Conservation (phyloP, 2,329 filamentous ascomycete species). For the Aspergillus felis region DNA sequence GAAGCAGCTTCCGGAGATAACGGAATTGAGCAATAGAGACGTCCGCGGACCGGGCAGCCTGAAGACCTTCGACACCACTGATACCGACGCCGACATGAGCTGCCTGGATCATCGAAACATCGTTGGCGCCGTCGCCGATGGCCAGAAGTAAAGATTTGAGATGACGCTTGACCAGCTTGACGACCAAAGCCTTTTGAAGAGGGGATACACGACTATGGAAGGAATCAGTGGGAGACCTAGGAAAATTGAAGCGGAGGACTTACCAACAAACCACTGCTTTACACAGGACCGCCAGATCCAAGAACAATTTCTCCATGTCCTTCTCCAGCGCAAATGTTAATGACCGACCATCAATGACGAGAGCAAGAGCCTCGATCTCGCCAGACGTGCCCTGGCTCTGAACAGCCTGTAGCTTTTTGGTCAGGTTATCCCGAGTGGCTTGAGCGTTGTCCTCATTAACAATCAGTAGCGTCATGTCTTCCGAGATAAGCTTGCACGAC, state of each 20-base stretch:
- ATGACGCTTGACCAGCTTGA: slow-evolving; percentile 96
- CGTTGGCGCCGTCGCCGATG: slow-evolving; percentile 96
- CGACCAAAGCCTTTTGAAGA: slow-evolving; percentile 92
- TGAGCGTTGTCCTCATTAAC: slow-evolving; percentile 82
- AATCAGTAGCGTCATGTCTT: slow-evolving; percentile 97
- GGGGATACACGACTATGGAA: slow-evolving; percentile 78
- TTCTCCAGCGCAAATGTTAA: slow-evolving; percentile 89
- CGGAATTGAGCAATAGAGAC: slow-evolving; percentile 95
- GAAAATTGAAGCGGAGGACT: slow-evolving; percentile 17
- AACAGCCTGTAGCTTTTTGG: slow-evolving; percentile 91
- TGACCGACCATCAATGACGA: slow-evolving; percentile 95
- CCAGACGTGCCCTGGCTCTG: slow-evolving; percentile 66
- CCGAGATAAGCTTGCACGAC: slow-evolving; percentile 97
- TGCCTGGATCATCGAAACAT: slow-evolving; percentile 99
- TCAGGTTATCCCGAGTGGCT: slow-evolving; percentile 80
- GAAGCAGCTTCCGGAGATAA: slow-evolving; percentile 84
- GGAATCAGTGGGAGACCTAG: slow-evolving; percentile 5
- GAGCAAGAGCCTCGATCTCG: slow-evolving; percentile 73
- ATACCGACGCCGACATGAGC: slow-evolving; percentile 98
- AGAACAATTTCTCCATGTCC: slow-evolving; percentile 87
- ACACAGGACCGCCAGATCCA: slow-evolving; percentile 90
- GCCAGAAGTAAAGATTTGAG: slow-evolving; percentile 87
- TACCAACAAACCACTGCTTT: slow-evolving; percentile 95
- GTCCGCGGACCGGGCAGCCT: slow-evolving; percentile 92
- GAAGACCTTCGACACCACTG: slow-evolving; percentile 92